These are phyloP conservation scores for Aspergillus bridgeri DNA, from an alignment of 495 filamentous ascomycete genomes.

Conservation along the genomic window DNA sequence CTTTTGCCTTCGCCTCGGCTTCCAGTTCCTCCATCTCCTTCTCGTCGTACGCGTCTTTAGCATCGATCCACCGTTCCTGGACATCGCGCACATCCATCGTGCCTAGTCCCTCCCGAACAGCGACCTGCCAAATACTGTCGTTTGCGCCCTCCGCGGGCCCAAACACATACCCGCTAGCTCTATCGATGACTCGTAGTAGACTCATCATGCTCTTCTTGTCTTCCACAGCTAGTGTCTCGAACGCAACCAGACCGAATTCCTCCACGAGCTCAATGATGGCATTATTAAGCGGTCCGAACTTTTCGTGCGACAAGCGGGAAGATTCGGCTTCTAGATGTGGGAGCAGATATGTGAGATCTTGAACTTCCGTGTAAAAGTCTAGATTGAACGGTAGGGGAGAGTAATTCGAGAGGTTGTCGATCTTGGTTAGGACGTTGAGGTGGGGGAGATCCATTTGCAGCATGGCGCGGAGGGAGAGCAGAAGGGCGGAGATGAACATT, in stretches of 20 bases:
- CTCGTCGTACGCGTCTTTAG: slow-evolving; percentile 84
- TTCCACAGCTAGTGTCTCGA: slow-evolving; percentile 92
- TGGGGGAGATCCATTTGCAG: slow-evolving; percentile 95
- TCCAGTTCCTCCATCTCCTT: slow-evolving; percentile 68
- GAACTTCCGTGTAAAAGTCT: slow-evolving; percentile 97
- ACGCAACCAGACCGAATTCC: slow-evolving; percentile 82
- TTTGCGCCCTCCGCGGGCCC: slow-evolving; percentile 87
- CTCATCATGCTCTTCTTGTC: slow-evolving; percentile 96
- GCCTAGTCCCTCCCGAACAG: slow-evolving; percentile 80
- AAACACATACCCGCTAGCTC: slow-evolving; percentile 90
- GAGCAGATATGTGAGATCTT: slow-evolving; percentile 81
- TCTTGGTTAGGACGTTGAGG: slow-evolving; percentile 94
- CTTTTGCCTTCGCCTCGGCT: slow-evolving; percentile 49
- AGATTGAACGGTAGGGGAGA: slow-evolving; percentile 85
- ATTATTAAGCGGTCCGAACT: slow-evolving; percentile 78
- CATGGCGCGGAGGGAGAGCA: slow-evolving; percentile 93
- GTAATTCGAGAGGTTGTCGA: slow-evolving; percentile 83
- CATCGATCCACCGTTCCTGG: slow-evolving; percentile 92
- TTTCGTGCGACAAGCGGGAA: slow-evolving; percentile 57
- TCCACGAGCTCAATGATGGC: slow-evolving; percentile 85
- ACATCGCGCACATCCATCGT: slow-evolving; percentile 80
- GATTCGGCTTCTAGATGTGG: slow-evolving; percentile 66
- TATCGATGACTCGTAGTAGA: slow-evolving; percentile 79
- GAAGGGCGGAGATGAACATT: slow-evolving; percentile 88
- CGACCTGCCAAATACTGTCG: slow-evolving; percentile 90